Base-by-base conservation (phyloP, 2,329 filamentous ascomycete species). In the Byssochlamys sp. region DNA sequence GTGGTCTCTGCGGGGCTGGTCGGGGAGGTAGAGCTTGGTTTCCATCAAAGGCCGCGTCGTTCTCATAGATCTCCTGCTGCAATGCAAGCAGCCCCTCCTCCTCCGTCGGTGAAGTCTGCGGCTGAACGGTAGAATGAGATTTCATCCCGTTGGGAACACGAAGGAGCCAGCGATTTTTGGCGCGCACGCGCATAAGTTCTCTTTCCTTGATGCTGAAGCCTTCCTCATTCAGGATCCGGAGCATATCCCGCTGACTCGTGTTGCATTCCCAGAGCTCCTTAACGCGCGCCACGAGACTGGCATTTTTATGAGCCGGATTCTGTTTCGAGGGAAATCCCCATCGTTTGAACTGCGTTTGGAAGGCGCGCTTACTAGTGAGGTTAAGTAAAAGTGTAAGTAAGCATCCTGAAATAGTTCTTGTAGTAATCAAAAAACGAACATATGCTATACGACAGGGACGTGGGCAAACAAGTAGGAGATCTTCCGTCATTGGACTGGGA, bases 251-350 rank as follows among this genome's bases (percentile, higher is more conserved):
- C 70, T 91, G 88, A 19, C 77, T 80, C 12, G 84, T 79, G 67
- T 92, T 94, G 64, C 77, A 78, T 69, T 89, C 85, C 89, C 89
- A 94, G 65, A 94, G 78, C 73, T 91, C 82, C 67, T 84, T 85
- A 60, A 92, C 81, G 29, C 89, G 83, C 19, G 80, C 81, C 48
- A 89, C 83, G 6, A 92, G 80, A 26, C 77, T 77, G 12, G 79
- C 77, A 68, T 90, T 87, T 66, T 87, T 88, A 67, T 90, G 83
- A 1, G 85, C 84, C 0, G 85, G 84, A 59, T 86, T 84, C 63
- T 88, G 84, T 69, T 90, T 90, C 58, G 81, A 83, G 12, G 89
- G 88, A 64, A 94, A 92, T 6, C 84, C 81, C 90, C 90, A 94
- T 69, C 84, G 80, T 67, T 85, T 87, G 73, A 91, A 89, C 64